Conservation (phyloP, 768 basidiomycete species). For the Trametes punicea region DNA sequence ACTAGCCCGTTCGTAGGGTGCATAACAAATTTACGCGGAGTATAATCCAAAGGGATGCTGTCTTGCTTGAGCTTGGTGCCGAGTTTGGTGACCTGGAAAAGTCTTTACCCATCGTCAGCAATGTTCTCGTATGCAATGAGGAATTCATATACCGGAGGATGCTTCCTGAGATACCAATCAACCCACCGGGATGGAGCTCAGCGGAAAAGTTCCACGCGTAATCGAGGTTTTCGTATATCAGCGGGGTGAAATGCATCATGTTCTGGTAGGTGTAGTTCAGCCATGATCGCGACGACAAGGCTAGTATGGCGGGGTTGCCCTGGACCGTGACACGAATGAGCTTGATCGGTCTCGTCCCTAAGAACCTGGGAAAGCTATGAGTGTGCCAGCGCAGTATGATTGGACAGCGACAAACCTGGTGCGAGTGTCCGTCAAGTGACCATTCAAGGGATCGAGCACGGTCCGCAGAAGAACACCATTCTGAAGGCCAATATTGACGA, state of each 20-base stretch:
- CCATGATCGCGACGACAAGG: slow-evolving; percentile 95
- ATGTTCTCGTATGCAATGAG: slow-evolving; percentile 32
- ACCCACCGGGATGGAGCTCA: slow-evolving; percentile 90
- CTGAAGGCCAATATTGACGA: slow-evolving; percentile 96
- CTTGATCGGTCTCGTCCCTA: slow-evolving; percentile 89
- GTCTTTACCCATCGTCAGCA: slow-evolving; percentile 50
- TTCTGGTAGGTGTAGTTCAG: slow-evolving; percentile 97
- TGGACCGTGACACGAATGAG: slow-evolving; percentile 85
- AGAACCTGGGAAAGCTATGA: no score
- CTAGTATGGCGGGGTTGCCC: slow-evolving; percentile 86
- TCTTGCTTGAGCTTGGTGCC: slow-evolving; percentile 96
- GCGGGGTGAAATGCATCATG: slow-evolving; percentile 93
- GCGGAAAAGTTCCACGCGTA: slow-evolving; percentile 97
- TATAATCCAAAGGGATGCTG: slow-evolving; percentile 84
- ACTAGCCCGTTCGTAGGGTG: slow-evolving; percentile 83
- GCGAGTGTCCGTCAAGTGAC: slow-evolving; percentile 93
- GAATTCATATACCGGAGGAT: slow-evolving; percentile 69
- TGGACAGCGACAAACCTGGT: slow-evolving; percentile 82
- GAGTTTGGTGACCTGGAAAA: slow-evolving; percentile 93
- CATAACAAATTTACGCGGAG: slow-evolving; percentile 89
- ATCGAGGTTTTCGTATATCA: slow-evolving; percentile 95
- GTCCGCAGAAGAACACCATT: slow-evolving; percentile 95
- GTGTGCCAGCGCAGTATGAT: no score
- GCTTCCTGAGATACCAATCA: slow-evolving; percentile 95
- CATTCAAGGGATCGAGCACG: slow-evolving; percentile 91